phyloP scores from a whole-genome alignment of 106 monocot genomes.

The Dendrobium chrysotoxum region DNA sequence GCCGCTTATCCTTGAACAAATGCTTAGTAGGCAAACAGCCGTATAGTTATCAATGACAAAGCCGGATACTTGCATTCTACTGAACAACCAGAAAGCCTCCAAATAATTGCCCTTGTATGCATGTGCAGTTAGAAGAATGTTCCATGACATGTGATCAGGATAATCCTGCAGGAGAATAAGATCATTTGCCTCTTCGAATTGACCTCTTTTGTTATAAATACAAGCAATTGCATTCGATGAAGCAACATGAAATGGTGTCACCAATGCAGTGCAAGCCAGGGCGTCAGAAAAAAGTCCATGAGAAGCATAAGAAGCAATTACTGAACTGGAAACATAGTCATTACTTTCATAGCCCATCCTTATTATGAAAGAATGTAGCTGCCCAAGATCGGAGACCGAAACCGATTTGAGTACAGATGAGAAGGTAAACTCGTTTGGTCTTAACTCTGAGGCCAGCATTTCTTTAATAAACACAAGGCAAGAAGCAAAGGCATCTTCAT shows the following conservation, averaged over 20 bases:
- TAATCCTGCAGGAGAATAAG: slow-evolving; percentile 31
- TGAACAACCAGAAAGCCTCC: slow-evolving; percentile 45
- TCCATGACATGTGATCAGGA: slow-evolving; percentile 54
- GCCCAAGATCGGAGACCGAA: slow-evolving; percentile 29
- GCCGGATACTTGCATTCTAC: slow-evolving; percentile 33
- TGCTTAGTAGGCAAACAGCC: slow-evolving; percentile 49
- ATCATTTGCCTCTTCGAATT: slow-evolving; percentile 34
- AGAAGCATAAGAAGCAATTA: slow-evolving; percentile 49
- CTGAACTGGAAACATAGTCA: slow-evolving; percentile 41
- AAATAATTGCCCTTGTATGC: slow-evolving; percentile 36
- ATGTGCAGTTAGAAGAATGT: slow-evolving; percentile 59
- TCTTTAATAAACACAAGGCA: slow-evolving; percentile 27
- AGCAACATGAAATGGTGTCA: slow-evolving; percentile 9
- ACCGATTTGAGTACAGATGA: slow-evolving; percentile 42
- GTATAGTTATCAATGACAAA: slow-evolving; percentile 41
- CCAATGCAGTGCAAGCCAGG: slow-evolving; percentile 15
- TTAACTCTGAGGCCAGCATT: slow-evolving; percentile 39
- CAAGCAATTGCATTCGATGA: slow-evolving; percentile 42
- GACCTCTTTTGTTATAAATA: slow-evolving; percentile 40
- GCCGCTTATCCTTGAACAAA: slow-evolving; percentile 46
- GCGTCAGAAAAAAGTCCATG: slow-evolving; percentile 27
- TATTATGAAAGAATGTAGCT: slow-evolving; percentile 54
- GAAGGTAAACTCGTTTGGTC: slow-evolving; percentile 63
- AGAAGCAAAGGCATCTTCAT: slow-evolving; percentile 4
- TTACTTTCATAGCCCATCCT: slow-evolving; percentile 48